Evolutionary conservation across 805 yeast genomes (phyloP).

Genomic region (Blastobotrys terrestris): DNA sequence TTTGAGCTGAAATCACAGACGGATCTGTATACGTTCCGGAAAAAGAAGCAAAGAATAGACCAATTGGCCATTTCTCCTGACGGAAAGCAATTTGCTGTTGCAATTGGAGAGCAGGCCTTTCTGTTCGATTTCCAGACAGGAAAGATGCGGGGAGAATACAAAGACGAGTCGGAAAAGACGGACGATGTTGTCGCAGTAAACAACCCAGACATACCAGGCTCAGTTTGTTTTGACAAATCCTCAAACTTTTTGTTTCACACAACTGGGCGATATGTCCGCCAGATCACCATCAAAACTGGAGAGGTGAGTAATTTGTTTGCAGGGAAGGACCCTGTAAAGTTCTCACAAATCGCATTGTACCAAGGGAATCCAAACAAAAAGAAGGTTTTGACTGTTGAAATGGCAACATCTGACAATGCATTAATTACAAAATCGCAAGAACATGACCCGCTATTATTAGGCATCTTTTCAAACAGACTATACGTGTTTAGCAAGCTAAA

Average conservation of each 20-base stretch:
- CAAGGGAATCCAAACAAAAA: constrained; percentile 27
- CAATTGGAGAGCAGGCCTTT: constrained; percentile 29
- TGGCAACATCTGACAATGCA: constrained; percentile 30
- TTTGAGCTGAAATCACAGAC: constrained; percentile 38
- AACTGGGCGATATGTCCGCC: constrained; percentile 29
- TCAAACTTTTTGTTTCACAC: constrained; percentile 28
- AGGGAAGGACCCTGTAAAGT: constrained; percentile 27
- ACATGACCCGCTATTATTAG: constrained; percentile 28
- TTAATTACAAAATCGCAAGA: constrained; percentile 23
- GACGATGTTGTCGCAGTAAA: constrained; percentile 25
- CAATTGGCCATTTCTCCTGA: constrained; percentile 25
- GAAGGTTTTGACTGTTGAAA: constrained; percentile 26
- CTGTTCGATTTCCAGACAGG: constrained; percentile 34
- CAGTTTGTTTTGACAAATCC: constrained; percentile 24
- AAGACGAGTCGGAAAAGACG: constrained; percentile 24
- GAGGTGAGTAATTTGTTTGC: constrained; percentile 26
- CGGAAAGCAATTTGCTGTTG: constrained; percentile 27
- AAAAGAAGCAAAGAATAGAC: constrained; percentile 27
- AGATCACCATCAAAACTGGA: constrained; percentile 26
- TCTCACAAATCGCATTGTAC: constrained; percentile 25
- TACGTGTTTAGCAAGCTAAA: constrained; percentile 21
- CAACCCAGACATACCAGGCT: constrained; percentile 10
- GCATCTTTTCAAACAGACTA: constrained; percentile 26
- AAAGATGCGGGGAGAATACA: constrained; percentile 27
- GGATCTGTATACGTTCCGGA: constrained; percentile 34